Evolutionary conservation across 1,284 basidiomycete species (phyloP).

Genomic region (Pseudozyma sp.): DNA sequence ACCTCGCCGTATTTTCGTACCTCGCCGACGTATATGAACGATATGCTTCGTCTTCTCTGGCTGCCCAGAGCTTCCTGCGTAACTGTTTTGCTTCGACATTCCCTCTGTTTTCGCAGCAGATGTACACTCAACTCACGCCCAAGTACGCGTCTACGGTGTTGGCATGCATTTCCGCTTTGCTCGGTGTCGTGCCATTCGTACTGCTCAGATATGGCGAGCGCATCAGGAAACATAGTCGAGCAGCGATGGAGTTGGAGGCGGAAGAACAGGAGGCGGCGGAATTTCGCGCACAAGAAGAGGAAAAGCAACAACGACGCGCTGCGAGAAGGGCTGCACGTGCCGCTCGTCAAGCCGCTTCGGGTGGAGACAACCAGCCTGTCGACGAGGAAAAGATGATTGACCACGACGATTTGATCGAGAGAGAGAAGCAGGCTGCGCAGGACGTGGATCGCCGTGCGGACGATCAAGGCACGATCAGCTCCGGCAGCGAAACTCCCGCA

Average conservation of each 20-base stretch:
- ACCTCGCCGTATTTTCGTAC: conserved; percentile 47
- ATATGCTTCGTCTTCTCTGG: conserved; percentile 64
- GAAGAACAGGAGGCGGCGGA: conserved; percentile 46
- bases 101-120: conserved; percentile 46
- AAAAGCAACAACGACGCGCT: conserved; percentile 26
- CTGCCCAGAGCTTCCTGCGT: conserved; percentile 56
- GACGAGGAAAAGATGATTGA: conserved; percentile 33
- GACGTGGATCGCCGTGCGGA: not conserved
- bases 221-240: conserved; percentile 48
- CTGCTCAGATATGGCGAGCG: conserved; percentile 58
- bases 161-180: conserved; percentile 49
- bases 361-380: conserved; percentile 1
- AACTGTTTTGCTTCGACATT: conserved; percentile 55
- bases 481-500: conserved; percentile 23
- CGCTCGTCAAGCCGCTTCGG: conserved; percentile 11
- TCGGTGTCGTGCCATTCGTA: conserved; percentile 63
- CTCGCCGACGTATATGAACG: conserved; percentile 59
- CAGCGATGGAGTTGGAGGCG: conserved; percentile 50
- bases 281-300: conserved; percentile 22
- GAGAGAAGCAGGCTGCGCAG: not conserved
- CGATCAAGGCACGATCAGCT: conserved; percentile 16
- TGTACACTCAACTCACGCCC: conserved; percentile 57
- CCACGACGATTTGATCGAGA: not conserved
- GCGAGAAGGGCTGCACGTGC: conserved; percentile 19
- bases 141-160: conserved; percentile 63